phyloP scores from a whole-genome alignment of 1,284 basidiomycete genomes.

The Naganishia liquefaciens region DNA sequence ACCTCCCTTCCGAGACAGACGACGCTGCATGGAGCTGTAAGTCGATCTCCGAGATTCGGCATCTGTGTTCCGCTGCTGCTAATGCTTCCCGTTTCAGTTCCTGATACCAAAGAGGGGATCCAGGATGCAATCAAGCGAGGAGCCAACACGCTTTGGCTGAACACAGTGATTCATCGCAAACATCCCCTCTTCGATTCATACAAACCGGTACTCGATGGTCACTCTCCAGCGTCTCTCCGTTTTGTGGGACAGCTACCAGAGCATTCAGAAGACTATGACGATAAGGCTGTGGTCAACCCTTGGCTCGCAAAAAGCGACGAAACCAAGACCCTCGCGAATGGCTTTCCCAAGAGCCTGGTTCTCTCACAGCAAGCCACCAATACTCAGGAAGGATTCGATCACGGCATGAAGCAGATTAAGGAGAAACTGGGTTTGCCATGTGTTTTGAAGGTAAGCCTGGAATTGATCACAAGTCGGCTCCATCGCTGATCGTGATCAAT shows the following conservation, averaged over 20 bases:
- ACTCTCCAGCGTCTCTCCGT: constrained; percentile 25
- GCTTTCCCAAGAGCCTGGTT: constrained; percentile 21
- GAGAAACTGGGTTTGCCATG: constrained; percentile 11
- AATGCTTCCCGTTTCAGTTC: constrained; percentile 37
- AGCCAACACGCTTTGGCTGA: constrained; percentile 43
- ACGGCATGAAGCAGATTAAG: constrained; percentile 15
- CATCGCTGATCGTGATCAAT: neutral
- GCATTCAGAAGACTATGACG: constrained; percentile 41
- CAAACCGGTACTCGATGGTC: constrained; percentile 27
- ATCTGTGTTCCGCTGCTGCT: neutral
- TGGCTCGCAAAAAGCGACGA: constrained; percentile 38
- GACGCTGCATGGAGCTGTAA: constrained; percentile 24
- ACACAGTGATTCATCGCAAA: constrained; percentile 40
- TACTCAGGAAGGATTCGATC: constrained; percentile 10
- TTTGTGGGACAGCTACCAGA: constrained; percentile 40
- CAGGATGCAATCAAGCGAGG: constrained; percentile 37
- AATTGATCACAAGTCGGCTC: neutral
- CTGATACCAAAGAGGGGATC: constrained; percentile 40
- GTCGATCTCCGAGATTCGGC: neutral
- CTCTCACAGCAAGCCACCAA: constrained; percentile 3
- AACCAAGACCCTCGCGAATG: constrained; percentile 4
- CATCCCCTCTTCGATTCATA: constrained; percentile 39
- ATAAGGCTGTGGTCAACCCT: constrained; percentile 42
- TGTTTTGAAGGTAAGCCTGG: constrained; percentile 14
- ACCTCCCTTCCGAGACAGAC: constrained; percentile 10